Evolutionary conservation across 495 filamentous ascomycete species (phyloP), one percentile per base, ranked within the genome.

Genomic region (Friedmanniomyces simplex): DNA sequence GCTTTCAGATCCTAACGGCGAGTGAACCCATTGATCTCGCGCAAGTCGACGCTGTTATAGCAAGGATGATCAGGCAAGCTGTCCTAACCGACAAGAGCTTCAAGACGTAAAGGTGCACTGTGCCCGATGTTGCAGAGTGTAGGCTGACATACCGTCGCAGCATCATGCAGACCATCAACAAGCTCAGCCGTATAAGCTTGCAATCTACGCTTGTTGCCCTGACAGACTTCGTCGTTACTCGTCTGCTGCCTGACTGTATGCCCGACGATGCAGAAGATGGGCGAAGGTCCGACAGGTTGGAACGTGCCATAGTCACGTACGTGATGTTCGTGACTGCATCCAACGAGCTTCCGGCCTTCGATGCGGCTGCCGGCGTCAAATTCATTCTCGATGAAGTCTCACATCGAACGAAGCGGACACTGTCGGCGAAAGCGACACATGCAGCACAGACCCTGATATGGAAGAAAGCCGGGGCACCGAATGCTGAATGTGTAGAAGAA

Each of bases 381-480:
- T 65, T 66, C 24, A 51, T 81, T 11, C 63, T 79, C 20, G 67
- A 74, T 20, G 59, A 51, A 10, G 54, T 80, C n/a, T 64, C 63
- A 11, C 58, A 58, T 18, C 67, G 65, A 14, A 63, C 74, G 21
- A 54, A 62, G 28, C 63, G 64, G 11, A 52, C 66, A 16, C 59
- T 88, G 12, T 71, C 64, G 21, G 55, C 77, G 12, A 75, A 77
- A 43, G 80, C 84, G 25, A 82, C 85, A 13, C 77, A 88, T 61
- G 86, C 85, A 49, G 80, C 80, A 14, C 81, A 91, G 61, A 83
- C 82, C 82, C 71, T 93, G 12, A 72, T 94, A 25, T 93, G 88
- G 87, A 95, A 88, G 67, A 74, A 75, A 43, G 72, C 87, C 28
- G 85, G 89, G 36, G 68, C 73, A 3, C 73, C 74, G 22, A 80